phyloP scores from a whole-genome alignment of 2,329 filamentous ascomycete genomes.

The Fonsecaea multimorphosa region DNA sequence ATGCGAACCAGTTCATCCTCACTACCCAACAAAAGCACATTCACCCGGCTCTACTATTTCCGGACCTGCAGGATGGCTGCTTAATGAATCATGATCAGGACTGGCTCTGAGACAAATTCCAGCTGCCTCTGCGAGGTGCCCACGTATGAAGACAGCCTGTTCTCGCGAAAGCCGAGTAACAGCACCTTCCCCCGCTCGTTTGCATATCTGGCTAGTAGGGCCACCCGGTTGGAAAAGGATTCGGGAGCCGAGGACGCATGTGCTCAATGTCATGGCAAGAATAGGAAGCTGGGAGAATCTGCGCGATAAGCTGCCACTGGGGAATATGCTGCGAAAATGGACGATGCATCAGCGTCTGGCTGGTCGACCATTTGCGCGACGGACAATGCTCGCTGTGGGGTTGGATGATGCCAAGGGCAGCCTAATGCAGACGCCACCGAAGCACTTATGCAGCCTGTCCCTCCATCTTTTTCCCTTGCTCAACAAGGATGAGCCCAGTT shows the following conservation, averaged over 20 bases:
- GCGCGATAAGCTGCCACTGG: constrained; percentile 22
- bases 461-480: constrained; percentile 13
- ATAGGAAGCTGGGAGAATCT: constrained; percentile 21
- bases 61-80: neutral
- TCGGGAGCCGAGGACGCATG: constrained; percentile 15
- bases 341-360: neutral
- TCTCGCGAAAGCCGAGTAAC: neutral
- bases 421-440: constrained; percentile 23
- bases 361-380: constrained; percentile 20
- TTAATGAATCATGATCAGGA: neutral
- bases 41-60: neutral
- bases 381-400: constrained; percentile 18
- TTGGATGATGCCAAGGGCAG: constrained; percentile 19
- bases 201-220: constrained; percentile 4
- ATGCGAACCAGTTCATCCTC: neutral
- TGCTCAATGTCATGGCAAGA: constrained; percentile 8
- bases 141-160: constrained; percentile 6
- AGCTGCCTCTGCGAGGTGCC: neutral
- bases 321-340: constrained; percentile 7
- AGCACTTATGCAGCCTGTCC: constrained; percentile 9
- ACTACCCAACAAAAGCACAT: neutral
- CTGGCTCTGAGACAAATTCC: neutral
- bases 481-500: constrained; percentile 20
- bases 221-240: neutral
- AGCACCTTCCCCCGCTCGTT: neutral